Base-by-base conservation (phyloP, 2,329 filamentous ascomycete species). In the Ambrosiella cleistominuta region DNA sequence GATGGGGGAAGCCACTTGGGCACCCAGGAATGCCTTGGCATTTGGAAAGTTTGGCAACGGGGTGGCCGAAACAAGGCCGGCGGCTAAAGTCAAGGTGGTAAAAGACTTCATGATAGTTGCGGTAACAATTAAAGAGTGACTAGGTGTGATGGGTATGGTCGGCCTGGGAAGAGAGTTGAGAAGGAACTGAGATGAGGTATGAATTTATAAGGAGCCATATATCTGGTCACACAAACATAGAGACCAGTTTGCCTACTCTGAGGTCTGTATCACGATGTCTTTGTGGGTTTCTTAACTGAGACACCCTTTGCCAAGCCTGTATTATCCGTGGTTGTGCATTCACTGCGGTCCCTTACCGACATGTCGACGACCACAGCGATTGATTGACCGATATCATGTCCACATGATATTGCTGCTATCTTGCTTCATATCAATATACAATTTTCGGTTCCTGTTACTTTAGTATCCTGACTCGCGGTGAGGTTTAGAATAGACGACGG, bases 1-100 rank as follows among this genome's bases (percentile, higher is more conserved):
- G 56, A 72, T 64, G 12, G 69, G 66, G 60, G 65, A 65, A 6
- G 66, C 66, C 12, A 72, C 13, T 36, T 56, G 53, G 35, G 52
- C 12, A 15, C 42, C 57, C 12, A 61, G 39, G 5, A 49, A 19
- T 37, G 50, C 12, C 12, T 11, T 57, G 17, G 7, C 37, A 12
- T 15, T 35, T 12, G 12, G 27, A 15, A 11, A 38, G 3, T 9
- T 13, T 17, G 17, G 42, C 12, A 38, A 47, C n/a, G 47, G 45
- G 12, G 40, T 35, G 38, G 35, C 51, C 27, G 54, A 44, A 12
- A n/a, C 38, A 19, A 56, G 37, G 39, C 8, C 17, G 2, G 17
- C 13, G 40, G 36, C 7, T 9, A 39, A 12, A 15, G 12, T 40
- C 9, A 56, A 17, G 19, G 36, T 19, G 9, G 15, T n/a, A 44